These are phyloP conservation scores for Daldinia caldariorum DNA, from an alignment of 495 filamentous ascomycete species.

Conservation along the genomic window DNA sequence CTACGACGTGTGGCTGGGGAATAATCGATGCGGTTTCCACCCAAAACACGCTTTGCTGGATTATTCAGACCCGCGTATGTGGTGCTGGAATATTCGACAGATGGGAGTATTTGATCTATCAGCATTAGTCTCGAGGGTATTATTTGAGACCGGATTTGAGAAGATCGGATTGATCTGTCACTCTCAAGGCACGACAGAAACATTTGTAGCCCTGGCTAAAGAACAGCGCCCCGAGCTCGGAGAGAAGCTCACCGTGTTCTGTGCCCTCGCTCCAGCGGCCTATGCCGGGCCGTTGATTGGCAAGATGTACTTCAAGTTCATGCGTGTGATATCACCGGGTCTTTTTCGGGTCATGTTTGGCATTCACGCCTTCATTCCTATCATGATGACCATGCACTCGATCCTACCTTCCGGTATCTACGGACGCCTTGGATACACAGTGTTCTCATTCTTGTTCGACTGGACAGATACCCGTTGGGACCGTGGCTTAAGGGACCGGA, in stretches of 20 bases:
- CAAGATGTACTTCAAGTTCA: slow-evolving; percentile 92
- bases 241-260: slow-evolving; percentile 87
- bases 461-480: slow-evolving; percentile 94
- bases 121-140: slow-evolving; percentile 83
- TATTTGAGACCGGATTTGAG: slow-evolving; percentile 82
- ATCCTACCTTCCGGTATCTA: slow-evolving; percentile 73
- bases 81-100: slow-evolving; percentile 95
- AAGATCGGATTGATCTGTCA: slow-evolving; percentile 88
- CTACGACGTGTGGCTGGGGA: slow-evolving; percentile 97
- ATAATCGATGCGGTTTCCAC: slow-evolving; percentile 88
- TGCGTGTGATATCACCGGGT: slow-evolving; percentile 77
- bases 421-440: slow-evolving; percentile 86
- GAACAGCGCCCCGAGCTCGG: slow-evolving; percentile 92
- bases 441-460: slow-evolving; percentile 90
- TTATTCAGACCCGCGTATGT: slow-evolving; percentile 88
- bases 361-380: slow-evolving; percentile 92
- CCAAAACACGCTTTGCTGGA: slow-evolving; percentile 78
- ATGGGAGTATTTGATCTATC: slow-evolving; percentile 94
- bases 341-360: slow-evolving; percentile 88
- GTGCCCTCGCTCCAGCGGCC: slow-evolving; percentile 88
- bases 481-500: slow-evolving; percentile 75
- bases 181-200: slow-evolving; percentile 91
- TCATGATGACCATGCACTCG: slow-evolving; percentile 89
- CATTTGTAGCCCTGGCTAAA: slow-evolving; percentile 89
- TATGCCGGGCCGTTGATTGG: slow-evolving; percentile 90